Base-by-base conservation (phyloP, 768 basidiomycete genomes). In the Gloeostereum incarnatum region DNA sequence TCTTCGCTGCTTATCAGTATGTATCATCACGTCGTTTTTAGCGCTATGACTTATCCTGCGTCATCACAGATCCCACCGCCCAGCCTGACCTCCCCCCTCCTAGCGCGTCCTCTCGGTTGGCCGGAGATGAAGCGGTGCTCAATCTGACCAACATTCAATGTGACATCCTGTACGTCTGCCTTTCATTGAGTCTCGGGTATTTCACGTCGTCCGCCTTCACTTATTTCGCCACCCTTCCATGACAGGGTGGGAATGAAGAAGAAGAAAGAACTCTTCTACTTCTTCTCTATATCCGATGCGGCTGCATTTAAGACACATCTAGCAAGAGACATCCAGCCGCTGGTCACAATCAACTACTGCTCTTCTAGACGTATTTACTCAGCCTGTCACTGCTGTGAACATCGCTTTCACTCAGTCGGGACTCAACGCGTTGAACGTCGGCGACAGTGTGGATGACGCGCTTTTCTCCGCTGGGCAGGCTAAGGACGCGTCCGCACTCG, bases 351-450 rank as follows among this genome's bases (percentile, higher is more conserved):
- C 3, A 64, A n/a, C 66, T 5, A 51, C 58, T 1, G 63, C 69
- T 44, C 59, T 68, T 20, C 42, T 65, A 30, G 49, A 59, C 23
- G 69, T 47, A 6, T 29, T 26, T 10, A 43, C 38, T 1, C 44
- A 50, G 13, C 49, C 49, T 23, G 21, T 27, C 19, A 71, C 54
- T 54, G 65, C 27, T 50, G 59, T 74, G 30, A 78, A 75, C 55
- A 62, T 76, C 31, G 59, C 72, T 9, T 73, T 78, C 52, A 71
- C 74, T 6, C 67, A 69, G 19, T 49, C 51, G 11, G 75, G 72
- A 11, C 62, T 76, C 26, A 17, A 10, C 16, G 49, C 67, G 61
- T 48, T 75, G 16, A 64, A 61, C 5, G 52, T 70, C 34, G 58
- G 58, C 35, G 69, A 71, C 35, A 49, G 55, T 20, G 57, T 51